Evolutionary conservation across 2,329 filamentous ascomycete genomes (phyloP).

Genomic region (Pseudogymnoascus verrucosus): DNA sequence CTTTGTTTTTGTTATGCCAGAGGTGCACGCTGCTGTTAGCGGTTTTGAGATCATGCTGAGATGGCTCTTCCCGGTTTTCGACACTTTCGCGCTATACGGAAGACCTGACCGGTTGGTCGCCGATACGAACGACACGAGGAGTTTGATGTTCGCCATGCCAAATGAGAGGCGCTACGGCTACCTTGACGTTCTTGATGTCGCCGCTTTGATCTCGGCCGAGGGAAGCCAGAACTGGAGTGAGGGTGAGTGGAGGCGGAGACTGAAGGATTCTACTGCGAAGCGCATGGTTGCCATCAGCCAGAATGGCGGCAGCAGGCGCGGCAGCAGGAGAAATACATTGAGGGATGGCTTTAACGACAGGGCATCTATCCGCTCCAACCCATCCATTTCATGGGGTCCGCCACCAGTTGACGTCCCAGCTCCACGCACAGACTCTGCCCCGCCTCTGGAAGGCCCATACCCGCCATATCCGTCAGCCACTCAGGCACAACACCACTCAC

Average conservation of each 20-base stretch:
- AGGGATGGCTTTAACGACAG: constrained; percentile 52
- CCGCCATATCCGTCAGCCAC: neutral
- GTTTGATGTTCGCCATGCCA: constrained; percentile 97
- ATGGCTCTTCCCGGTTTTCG: constrained; percentile 88
- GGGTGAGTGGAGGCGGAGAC: constrained; percentile 76
- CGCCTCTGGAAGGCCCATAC: constrained; percentile 26
- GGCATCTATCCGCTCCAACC: constrained; percentile 42
- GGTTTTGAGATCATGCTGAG: constrained; percentile 94
- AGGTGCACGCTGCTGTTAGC: constrained; percentile 80
- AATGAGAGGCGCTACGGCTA: constrained; percentile 83
- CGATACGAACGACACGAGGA: constrained; percentile 76
- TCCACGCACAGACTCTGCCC: constrained; percentile 43
- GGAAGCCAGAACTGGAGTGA: constrained; percentile 75
- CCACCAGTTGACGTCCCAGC: constrained; percentile 14
- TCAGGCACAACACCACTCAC: constrained; percentile 7
- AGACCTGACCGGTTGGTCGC: constrained; percentile 79
- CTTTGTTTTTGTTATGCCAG: constrained; percentile 97
- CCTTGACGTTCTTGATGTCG: constrained; percentile 79
- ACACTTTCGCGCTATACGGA: constrained; percentile 86
- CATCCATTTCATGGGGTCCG: constrained; percentile 33
- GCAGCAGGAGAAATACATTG: constrained; percentile 48
- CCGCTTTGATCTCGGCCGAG: constrained; percentile 66
- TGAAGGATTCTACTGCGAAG: constrained; percentile 80
- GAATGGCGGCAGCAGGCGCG: constrained; percentile 39
- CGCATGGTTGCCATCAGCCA: constrained; percentile 60